Evolutionary conservation across 1,139 yeast species (phyloP).

Genomic region (Kodamaea arcana): DNA sequence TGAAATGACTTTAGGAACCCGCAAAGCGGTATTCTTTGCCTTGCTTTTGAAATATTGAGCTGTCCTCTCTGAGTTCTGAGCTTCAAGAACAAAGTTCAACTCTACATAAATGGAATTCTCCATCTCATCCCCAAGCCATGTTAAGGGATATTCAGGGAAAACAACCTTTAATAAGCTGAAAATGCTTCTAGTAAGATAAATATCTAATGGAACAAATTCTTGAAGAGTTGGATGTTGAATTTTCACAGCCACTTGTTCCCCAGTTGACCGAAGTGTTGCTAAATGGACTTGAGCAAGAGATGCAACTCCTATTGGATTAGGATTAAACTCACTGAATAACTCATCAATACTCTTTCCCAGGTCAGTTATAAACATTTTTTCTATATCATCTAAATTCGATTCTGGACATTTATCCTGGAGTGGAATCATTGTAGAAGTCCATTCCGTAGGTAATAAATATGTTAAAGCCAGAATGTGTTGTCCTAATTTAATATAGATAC

Average conservation of each 20-base stretch:
- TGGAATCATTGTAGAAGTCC: slow-evolving; percentile 95
- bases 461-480: slow-evolving; percentile 93
- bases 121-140: slow-evolving; percentile 92
- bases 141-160: slow-evolving; percentile 90
- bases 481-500: slow-evolving; percentile 88
- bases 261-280: slow-evolving; percentile 58
- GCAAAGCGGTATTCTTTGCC: slow-evolving; percentile 62
- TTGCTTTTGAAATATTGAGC: slow-evolving; percentile 58
- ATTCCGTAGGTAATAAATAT: slow-evolving; percentile 82
- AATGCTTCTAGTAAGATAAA: slow-evolving; percentile 70
- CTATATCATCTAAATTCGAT: slow-evolving; percentile 67
- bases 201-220: slow-evolving; percentile 88
- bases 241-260: slow-evolving; percentile 85
- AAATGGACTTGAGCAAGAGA: slow-evolving; percentile 93
- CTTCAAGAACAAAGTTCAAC: slow-evolving; percentile 83
- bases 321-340: slow-evolving; percentile 62
- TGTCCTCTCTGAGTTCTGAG: slow-evolving; percentile 70
- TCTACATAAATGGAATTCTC: slow-evolving; percentile 83
- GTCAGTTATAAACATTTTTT: slow-evolving; percentile 62
- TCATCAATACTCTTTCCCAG: slow-evolving; percentile 62
- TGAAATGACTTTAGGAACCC: slow-evolving; percentile 69
- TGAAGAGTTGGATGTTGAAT: slow-evolving; percentile 88
- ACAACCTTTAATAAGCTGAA: slow-evolving; percentile 70
- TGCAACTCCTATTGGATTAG: slow-evolving; percentile 87
- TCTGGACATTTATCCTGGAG: slow-evolving; percentile 88